phyloP scores from a whole-genome alignment of 2,329 filamentous ascomycete species.

The Neonectria faginata region DNA sequence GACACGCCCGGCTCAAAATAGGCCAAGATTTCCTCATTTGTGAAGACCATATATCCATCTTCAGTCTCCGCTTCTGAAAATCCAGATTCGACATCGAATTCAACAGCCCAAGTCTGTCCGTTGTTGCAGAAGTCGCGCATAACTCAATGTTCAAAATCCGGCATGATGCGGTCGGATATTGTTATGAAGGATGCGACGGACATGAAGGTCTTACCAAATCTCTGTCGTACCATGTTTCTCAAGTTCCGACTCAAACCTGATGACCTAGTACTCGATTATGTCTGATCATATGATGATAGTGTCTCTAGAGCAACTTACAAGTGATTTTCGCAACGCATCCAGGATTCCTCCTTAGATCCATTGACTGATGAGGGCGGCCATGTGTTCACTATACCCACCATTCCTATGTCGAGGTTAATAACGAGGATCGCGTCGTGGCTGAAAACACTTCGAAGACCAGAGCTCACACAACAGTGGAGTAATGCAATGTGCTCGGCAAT shows the following conservation, averaged over 20 bases:
- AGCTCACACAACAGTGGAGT: conserved; percentile 94
- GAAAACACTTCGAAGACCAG: conserved; percentile 90
- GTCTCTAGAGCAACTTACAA: conserved; percentile 63
- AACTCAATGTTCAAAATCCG: conserved; percentile 99
- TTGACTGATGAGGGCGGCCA: too few relatives aligned
- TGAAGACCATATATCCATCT: conserved; percentile 99
- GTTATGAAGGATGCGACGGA: too few relatives aligned
- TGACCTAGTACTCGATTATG: conserved; percentile 48
- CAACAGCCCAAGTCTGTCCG: conserved; percentile 98
- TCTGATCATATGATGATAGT: too few relatives aligned
- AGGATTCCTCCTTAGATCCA: neutral
- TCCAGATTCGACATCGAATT: conserved; percentile 97
- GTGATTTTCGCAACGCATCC: conserved; percentile 97
- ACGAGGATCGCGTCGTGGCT: conserved; percentile 95
- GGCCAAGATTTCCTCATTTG: conserved; percentile 97
- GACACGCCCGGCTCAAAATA: conserved; percentile 99
- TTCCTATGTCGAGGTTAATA: conserved; percentile 97
- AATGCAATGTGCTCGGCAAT: conserved; percentile 97
- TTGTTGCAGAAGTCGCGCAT: conserved; percentile 99
- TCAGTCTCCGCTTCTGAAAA: conserved; percentile 98
- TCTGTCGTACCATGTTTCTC: conserved; percentile 69
- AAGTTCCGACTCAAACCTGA: conserved; percentile 98
- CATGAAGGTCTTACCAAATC: too few relatives aligned
- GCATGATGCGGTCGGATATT: conserved; percentile 73
- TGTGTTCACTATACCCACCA: conserved; percentile 88